A percentile compares a stretch with the other conserved stretches of the same genome.
Conservation (phyloP, 257 asterid species). For the Jacaranda copaia region DNA sequence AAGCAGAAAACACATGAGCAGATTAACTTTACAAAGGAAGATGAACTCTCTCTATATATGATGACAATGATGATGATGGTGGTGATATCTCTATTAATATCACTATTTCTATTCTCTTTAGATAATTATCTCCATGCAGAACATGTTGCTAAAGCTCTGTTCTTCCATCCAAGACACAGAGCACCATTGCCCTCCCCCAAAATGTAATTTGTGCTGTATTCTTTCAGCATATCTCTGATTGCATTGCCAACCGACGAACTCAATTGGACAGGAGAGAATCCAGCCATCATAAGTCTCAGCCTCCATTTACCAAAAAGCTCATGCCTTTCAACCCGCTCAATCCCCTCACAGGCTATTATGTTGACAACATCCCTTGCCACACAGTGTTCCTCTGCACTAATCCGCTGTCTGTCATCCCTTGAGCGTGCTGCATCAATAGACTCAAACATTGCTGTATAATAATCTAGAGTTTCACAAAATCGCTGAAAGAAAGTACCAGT, state of each 20-base stretch:
- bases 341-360: conserved; percentile 87
- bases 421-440: conserved; percentile 76
- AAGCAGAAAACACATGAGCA: conserved; percentile 1
- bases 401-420: conserved; percentile 73
- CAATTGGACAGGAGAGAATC: conserved; percentile 64
- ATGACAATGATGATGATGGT: neutral
- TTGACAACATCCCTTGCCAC: conserved; percentile 87
- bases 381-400: conserved; percentile 83
- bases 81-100: neutral
- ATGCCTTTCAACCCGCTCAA: conserved; percentile 85
- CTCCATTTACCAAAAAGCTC: conserved; percentile 92
- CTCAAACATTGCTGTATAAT: conserved; percentile 91
- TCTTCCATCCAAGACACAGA: conserved; percentile 87
- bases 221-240: conserved; percentile 60
- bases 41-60: neutral
- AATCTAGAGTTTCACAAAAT: conserved; percentile 76
- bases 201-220: conserved; percentile 64
- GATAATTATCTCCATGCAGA: conserved; percentile 79
- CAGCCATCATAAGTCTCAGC: conserved; percentile 74
- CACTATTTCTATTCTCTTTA: neutral
- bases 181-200: conserved; percentile 67
- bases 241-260: conserved; percentile 68
- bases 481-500: conserved; percentile 73
- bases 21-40: conserved; percentile 38
- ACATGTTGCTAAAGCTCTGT: conserved; percentile 64